Evolutionary conservation across 805 yeast species (phyloP).

Genomic region (Candida ulmi): DNA sequence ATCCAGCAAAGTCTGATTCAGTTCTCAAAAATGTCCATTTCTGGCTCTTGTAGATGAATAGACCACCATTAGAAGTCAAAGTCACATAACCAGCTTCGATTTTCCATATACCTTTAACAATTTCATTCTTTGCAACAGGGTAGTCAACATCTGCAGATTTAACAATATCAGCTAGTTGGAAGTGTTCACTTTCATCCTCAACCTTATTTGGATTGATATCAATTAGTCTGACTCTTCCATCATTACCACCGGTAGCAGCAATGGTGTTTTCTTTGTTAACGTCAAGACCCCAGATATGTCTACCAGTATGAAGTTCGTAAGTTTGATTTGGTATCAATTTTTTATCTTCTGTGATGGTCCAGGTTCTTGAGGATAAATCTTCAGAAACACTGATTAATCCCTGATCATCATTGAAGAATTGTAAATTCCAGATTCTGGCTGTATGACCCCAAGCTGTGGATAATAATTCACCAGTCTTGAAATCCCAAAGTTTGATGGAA

Average conservation of each 20-base stretch:
- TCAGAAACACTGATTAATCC: constrained; percentile 69
- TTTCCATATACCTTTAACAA: constrained; percentile 54
- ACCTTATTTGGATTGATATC: constrained; percentile 37
- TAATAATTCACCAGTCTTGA: constrained; percentile 47
- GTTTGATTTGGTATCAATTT: constrained; percentile 28
- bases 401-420: constrained; percentile 39
- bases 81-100: constrained; percentile 40
- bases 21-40: constrained; percentile 25
- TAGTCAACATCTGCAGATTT: constrained; percentile 17
- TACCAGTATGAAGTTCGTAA: constrained; percentile 72
- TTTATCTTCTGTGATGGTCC: constrained; percentile 43
- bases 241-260: constrained; percentile 89
- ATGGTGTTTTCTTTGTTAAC: constrained; percentile 38
- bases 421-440: constrained; percentile 86
- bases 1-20: constrained; percentile 28
- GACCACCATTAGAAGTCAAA: constrained; percentile 55
- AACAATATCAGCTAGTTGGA: constrained; percentile 30
- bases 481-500: constrained; percentile 72
- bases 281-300: constrained; percentile 83
- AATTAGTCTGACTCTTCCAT: constrained; percentile 70
- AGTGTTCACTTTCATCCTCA: constrained; percentile 23
- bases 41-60: constrained; percentile 26
- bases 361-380: constrained; percentile 77
- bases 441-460: constrained; percentile 96
- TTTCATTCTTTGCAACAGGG: constrained; percentile 40